phyloP scores from a whole-genome alignment of 2,329 filamentous ascomycete genomes.

The Trichoderma simmonsii region DNA sequence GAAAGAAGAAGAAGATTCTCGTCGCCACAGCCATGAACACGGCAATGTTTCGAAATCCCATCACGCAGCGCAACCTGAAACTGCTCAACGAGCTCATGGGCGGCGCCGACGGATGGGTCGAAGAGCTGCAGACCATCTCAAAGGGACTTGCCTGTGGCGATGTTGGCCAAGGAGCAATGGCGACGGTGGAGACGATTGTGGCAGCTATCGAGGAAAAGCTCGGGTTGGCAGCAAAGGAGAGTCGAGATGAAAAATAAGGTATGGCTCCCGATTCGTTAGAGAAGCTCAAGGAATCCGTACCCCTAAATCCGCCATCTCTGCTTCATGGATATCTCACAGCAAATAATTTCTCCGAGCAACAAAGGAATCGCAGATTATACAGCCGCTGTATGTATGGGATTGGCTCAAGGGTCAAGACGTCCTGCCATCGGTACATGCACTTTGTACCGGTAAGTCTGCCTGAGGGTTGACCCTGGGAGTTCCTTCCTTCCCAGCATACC shows the following conservation, averaged over 20 bases:
- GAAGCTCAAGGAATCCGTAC: background rate
- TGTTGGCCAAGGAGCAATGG: slow-evolving; percentile 78
- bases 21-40: slow-evolving; percentile 86
- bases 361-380: background rate
- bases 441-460: background rate
- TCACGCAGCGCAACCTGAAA: slow-evolving; percentile 69
- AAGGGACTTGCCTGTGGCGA: slow-evolving; percentile 85
- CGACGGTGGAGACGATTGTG: slow-evolving; percentile 74
- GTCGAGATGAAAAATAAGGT: background rate
- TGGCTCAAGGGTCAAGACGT: background rate
- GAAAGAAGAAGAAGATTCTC: slow-evolving; percentile 61
- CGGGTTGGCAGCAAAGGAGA: slow-evolving; percentile 17
- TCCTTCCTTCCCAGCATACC: background rate
- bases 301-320: background rate
- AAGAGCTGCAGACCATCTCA: slow-evolving; percentile 68
- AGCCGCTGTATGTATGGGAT: background rate
- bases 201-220: slow-evolving; percentile 55
- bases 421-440: background rate
- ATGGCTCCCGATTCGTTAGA: accelerated
- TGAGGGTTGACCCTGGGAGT: background rate
- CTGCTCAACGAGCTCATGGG: slow-evolving; percentile 76
- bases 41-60: slow-evolving; percentile 83
- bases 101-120: slow-evolving; percentile 48
- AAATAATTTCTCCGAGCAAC: background rate
- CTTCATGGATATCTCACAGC: background rate